Evolutionary conservation across 2,329 filamentous ascomycete genomes (phyloP), one percentile per base, ranked within the genome.

Genomic region (Epichloe bromicola): DNA sequence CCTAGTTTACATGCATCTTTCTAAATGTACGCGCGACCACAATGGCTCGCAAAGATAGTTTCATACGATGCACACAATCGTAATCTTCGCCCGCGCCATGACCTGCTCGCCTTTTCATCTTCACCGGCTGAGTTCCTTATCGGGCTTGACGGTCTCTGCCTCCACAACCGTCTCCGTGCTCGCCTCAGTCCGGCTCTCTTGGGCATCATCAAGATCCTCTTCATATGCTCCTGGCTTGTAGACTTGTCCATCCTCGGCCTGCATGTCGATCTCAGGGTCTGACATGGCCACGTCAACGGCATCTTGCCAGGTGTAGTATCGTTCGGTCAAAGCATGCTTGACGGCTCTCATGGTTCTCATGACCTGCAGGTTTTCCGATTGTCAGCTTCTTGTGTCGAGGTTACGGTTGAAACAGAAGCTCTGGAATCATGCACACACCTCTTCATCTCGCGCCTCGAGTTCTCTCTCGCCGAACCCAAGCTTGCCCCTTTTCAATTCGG

Each of bases 251-350:
- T 70, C 59, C 34, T 69, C 70, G 33, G 71, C 73, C 10, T 62
- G 56, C 26, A 86, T 65, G 61, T 86, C 70, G 59, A 89, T 74
- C 64, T 87, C 83, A 5, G 76, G 74, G 63, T 91, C 86, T 8
- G 69, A 62, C 69, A 76, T 73, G 6, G 84, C 86, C 55, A 86
- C 69, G 53, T 76, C 69, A 47, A 79, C 70, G 20, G 88, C 88
- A 62, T 89, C 86, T 62, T 87, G 77, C 85, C 88, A 97, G 10
- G 86, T 79, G 69, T 95, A 91, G 71, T 81, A 93, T 61, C 91
- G 79, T 70, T 96, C 90, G 37, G 87, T 91, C 61, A 97, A 72
- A 47, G 83, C 79, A 58, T 93, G 85, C 71, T 88, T 88, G 67
- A 97, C 95, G 44, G 77, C 75, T 61, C 80, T 79, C 79, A 91